Conservation (phyloP, 768 basidiomycete species). For the Astraeus odoratus region DNA sequence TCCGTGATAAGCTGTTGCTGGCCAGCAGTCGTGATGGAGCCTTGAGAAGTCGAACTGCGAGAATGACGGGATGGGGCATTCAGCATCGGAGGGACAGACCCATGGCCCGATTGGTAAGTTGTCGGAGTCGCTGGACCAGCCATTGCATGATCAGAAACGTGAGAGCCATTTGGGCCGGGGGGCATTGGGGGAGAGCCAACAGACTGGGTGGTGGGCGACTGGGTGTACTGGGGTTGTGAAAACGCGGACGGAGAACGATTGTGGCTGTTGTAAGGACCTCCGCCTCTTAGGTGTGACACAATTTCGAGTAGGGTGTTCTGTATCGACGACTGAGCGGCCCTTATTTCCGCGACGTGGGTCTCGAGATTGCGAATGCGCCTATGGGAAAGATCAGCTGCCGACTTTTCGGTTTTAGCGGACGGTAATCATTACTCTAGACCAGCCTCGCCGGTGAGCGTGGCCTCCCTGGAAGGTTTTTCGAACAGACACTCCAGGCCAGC, state of each 20-base stretch:
- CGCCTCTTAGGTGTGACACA: constrained; percentile 65
- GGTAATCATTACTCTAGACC: constrained; percentile 89
- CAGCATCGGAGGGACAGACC: constrained; percentile 25
- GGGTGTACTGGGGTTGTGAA: constrained; percentile 42
- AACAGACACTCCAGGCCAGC: constrained; percentile 89
- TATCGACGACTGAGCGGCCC: constrained; percentile 64
- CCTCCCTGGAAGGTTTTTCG: constrained; percentile 87
- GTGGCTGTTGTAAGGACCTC: constrained; percentile 32
- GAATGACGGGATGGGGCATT: constrained; percentile 21
- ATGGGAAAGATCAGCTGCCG: constrained; percentile 13
- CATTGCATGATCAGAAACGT: constrained; percentile 15
- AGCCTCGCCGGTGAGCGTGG: constrained; percentile 82
- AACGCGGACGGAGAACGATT: constrained; percentile 62
- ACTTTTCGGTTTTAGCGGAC: background rate
- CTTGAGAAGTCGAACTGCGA: constrained; percentile 31
- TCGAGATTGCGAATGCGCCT: constrained; percentile 92
- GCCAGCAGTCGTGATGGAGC: constrained; percentile 25
- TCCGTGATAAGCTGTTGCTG: constrained; percentile 33
- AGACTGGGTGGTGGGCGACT: constrained; percentile 63
- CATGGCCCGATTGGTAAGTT: constrained; percentile 20
- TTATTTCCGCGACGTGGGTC: constrained; percentile 77
- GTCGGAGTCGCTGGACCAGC: constrained; percentile 27
- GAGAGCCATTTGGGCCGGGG: constrained; percentile 32
- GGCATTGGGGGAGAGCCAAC: constrained; percentile 42
- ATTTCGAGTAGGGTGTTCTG: constrained; percentile 78